Base-by-base conservation (phyloP, 345 rosid genomes). In the Erysimum cheiranthoides region DNA sequence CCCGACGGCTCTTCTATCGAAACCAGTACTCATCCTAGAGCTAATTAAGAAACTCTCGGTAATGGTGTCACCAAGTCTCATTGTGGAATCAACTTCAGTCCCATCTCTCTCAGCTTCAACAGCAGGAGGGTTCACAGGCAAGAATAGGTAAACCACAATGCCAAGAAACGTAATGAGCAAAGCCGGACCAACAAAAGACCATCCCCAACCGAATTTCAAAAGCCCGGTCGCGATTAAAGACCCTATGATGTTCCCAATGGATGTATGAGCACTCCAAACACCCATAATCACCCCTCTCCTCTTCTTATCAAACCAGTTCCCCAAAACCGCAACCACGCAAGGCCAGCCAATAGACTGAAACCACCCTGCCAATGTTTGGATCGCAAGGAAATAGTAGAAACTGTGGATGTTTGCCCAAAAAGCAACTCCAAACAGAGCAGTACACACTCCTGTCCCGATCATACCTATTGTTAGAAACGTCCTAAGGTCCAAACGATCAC, bases 291-390 rank as follows among this genome's bases (percentile, higher is more conserved):
- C 75, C 14, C 97, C 97, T 83, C 98, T 88, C 79, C 89, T 94
- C 70, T 77, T 88, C 85, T 90, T 94, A 54, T 96, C 91, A 64
- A 86, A 94, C 96, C 98, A 94, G 17, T 92, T 92, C 14, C 96
- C 97, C 40, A 94, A 88, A 43, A 94, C 95, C 5, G 98, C 97
- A 51, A 94, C 98, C 58, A 94, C 97, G 0, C 96, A 94, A 71
- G 98, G 98, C 98, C 98, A 94, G 14, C 98, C 97, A 9, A 93
- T 94, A 45, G 98, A 92, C 79, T 94, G 97, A 80, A 90, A 89
- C 84, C 93, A 77, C 30, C 96, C 97, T 0, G 97, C 93, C 45
- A 89, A 35, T 81, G 89, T 86, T 69, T 94, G 98, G 7, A 83
- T 70, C 0, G 83, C 73, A 21, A 94, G 65, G 73, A 74, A 94